A percentile compares a stretch with the other conserved stretches of the same genome.
Conservation (phyloP, 148 eudicot genomes). For the Cornus suecica region DNA sequence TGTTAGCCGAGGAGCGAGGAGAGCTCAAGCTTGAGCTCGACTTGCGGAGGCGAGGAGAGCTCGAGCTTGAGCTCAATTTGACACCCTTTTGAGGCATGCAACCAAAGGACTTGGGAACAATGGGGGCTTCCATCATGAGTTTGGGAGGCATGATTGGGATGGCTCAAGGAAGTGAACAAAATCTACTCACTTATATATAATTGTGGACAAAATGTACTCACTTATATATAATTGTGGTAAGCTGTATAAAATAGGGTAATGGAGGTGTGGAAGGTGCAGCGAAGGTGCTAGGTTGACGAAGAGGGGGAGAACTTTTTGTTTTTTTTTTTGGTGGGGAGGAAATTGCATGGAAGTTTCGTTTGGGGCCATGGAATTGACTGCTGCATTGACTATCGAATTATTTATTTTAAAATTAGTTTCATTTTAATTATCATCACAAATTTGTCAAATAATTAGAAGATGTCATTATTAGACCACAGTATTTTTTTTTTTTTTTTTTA, state of each 20-base stretch:
- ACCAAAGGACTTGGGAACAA: conserved; percentile 33
- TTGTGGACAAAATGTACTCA: background rate
- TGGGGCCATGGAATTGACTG: background rate
- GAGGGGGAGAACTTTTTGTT: no score
- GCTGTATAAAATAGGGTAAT: no score
- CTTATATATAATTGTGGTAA: no score
- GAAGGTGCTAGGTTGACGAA: conserved; percentile 13
- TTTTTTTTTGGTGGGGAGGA: conserved; percentile 32
- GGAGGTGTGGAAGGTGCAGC: no score
- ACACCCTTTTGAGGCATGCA: conserved; percentile 38
- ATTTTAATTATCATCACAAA: no score
- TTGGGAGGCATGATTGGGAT: background rate
- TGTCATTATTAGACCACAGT: no score
- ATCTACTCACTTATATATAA: conserved; percentile 10
- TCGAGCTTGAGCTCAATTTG: conserved; percentile 20
- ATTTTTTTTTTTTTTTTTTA: no score
- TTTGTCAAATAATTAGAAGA: no score
- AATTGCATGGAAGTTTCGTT: conserved; percentile 65
- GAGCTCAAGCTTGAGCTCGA: conserved; percentile 27
- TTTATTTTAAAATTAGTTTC: no score
- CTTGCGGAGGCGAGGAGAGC: conserved; percentile 24
- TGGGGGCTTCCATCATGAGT: conserved; percentile 30
- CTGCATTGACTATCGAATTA: no score
- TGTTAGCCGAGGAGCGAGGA: conserved; percentile 25
- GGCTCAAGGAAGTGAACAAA: background rate